A percentile compares a stretch with the other conserved stretches of the same genome.
Conservation (phyloP, 2,329 filamentous ascomycete species). For the Alternaria rosae region DNA sequence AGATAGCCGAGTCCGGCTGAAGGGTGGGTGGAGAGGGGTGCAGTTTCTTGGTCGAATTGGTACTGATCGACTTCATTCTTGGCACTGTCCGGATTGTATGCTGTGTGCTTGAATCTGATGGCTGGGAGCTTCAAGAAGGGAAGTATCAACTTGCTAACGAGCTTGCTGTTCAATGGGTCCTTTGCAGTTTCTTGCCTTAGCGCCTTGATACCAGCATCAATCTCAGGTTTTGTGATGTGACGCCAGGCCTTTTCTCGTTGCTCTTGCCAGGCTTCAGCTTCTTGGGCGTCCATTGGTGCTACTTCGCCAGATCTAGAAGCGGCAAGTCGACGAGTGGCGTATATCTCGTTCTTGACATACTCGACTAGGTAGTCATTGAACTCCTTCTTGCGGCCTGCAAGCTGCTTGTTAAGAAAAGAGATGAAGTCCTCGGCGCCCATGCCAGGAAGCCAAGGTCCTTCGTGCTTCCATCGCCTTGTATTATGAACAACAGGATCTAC, state of each 20-base stretch:
- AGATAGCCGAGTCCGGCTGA: conserved; percentile 70
- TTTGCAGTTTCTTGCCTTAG: conserved; percentile 58
- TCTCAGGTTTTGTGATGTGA: conserved; percentile 33
- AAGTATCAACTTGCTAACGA: conserved; percentile 60
- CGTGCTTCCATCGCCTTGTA: conserved; percentile 61
- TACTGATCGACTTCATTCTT: conserved; percentile 37
- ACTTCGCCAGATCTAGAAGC: conserved; percentile 20
- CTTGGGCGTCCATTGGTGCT: conserved; percentile 32
- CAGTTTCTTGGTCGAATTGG: conserved; percentile 45
- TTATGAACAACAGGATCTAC: conserved; percentile 34
- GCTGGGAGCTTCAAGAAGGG: conserved; percentile 65
- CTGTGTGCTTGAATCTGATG: conserved; percentile 37
- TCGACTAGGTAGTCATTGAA: conserved; percentile 42
- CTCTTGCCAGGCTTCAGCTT: conserved; percentile 30
- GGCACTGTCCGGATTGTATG: conserved; percentile 29
- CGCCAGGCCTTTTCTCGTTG: conserved; percentile 37
- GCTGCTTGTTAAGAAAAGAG: conserved; percentile 55
- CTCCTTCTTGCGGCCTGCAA: conserved; percentile 47
- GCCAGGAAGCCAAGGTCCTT: conserved; percentile 65
- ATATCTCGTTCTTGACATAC: conserved; percentile 45
- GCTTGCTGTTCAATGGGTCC: conserved; percentile 56
- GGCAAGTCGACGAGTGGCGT: conserved; percentile 34
- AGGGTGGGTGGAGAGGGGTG: conserved; percentile 67
- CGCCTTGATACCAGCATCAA: conserved; percentile 40
- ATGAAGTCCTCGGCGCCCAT: conserved; percentile 65